Percentiles rank a stretch among this genome's conserved stretches.
Conservation (phyloP, 805 yeast genomes). For the Saturnispora sekii region DNA sequence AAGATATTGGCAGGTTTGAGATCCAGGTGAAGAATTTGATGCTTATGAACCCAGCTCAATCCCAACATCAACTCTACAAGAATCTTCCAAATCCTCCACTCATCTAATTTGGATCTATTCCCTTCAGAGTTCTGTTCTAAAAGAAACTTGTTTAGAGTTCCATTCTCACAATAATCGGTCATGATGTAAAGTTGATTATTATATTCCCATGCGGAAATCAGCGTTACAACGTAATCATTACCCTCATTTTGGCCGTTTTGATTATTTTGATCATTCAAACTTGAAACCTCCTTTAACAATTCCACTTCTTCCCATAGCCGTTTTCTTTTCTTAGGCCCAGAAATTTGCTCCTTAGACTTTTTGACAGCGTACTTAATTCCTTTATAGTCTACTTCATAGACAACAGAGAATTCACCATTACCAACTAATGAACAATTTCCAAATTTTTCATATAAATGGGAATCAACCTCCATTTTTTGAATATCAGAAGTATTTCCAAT, state of each 20-base stretch:
- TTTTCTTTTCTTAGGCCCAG: constrained; percentile 48
- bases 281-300: constrained; percentile 35
- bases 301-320: constrained; percentile 70
- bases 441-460: constrained; percentile 39
- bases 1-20: constrained; percentile 92
- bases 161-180: constrained; percentile 92
- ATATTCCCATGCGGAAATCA: constrained; percentile 80
- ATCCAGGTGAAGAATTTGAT: constrained; percentile 75
- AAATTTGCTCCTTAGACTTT: constrained; percentile 60
- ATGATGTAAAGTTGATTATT: constrained; percentile 72
- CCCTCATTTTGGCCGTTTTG: constrained; percentile 18
- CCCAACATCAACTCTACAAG: constrained; percentile 77
- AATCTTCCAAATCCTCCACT: constrained; percentile 97
- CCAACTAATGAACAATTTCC: constrained; percentile 68
- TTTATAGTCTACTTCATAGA: constrained; percentile 69
- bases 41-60: constrained; percentile 67
- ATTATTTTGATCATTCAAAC: constrained; percentile 8
- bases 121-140: constrained; percentile 67
- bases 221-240: constrained; percentile 59
- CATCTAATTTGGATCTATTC: constrained; percentile 71
- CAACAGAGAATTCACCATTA: constrained; percentile 82
- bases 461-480: constrained; percentile 22
- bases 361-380: constrained; percentile 76
- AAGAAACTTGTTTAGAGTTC: constrained; percentile 73
- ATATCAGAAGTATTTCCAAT: constrained; percentile 5